Evolutionary conservation across 306 rosid species (phyloP).

Genomic region (Gastrolobium villosum): DNA sequence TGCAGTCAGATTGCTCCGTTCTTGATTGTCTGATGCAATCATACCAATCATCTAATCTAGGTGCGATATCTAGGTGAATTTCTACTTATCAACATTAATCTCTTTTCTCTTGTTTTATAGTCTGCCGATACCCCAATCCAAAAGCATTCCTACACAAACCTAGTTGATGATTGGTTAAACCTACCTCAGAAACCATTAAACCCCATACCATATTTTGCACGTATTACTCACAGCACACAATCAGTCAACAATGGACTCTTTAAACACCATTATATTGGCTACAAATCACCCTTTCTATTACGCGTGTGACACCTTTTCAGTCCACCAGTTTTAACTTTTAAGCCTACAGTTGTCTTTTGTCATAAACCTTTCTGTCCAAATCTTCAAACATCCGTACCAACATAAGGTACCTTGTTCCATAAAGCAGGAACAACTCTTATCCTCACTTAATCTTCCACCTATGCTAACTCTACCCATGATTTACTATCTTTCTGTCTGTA

Average conservation of each 20-base stretch:
- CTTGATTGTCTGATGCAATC: conserved; percentile 8
- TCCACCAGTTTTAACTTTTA: neutral
- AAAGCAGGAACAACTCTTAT: conserved; percentile 10
- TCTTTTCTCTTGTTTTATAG: neutral
- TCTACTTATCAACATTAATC: conserved; percentile 3
- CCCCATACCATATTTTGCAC: neutral
- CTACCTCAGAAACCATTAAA: neutral
- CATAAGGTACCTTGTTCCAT: neutral
- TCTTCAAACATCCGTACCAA: neutral
- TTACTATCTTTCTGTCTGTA: neutral
- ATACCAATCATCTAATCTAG: neutral
- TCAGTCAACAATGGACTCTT: neutral
- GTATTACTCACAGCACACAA: conserved; percentile 19
- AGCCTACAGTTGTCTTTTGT: neutral
- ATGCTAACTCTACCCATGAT: neutral
- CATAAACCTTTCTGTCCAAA: neutral
- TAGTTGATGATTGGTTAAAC: neutral
- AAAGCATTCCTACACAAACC: conserved; percentile 14
- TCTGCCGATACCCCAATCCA: neutral
- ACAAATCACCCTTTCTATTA: neutral
- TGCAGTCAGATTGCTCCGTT: conserved; percentile 17
- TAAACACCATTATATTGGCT: neutral
- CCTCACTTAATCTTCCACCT: conserved; percentile 5
- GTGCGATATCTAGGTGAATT: neutral
- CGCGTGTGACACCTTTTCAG: neutral